Evolutionary conservation across 1,139 yeast species (phyloP).

Genomic region (Suhomyces ambrosiae): DNA sequence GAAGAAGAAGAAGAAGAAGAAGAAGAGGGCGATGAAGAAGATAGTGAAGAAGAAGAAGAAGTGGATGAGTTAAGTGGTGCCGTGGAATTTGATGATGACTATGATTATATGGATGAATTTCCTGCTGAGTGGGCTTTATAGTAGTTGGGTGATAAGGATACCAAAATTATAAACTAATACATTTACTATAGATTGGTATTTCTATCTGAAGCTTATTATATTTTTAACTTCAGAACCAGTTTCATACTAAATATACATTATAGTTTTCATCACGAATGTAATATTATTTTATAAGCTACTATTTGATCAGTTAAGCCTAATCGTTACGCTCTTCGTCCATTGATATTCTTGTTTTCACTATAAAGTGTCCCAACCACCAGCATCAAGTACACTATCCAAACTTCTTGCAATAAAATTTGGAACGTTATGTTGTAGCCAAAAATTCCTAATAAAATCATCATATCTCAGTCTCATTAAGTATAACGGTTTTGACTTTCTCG

Average conservation of each 20-base stretch:
- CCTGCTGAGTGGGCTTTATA: background rate
- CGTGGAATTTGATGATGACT: slow-evolving; percentile 2
- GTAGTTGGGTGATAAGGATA: background rate
- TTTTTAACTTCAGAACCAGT: too few species aligned
- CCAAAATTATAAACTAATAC: too few species aligned
- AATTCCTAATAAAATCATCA: slow-evolving; percentile 61
- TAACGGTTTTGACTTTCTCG: slow-evolving; percentile 73
- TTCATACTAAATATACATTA: too few species aligned
- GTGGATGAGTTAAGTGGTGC: too few species aligned
- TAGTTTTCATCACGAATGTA: too few species aligned
- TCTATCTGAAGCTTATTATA: background rate
- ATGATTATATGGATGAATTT: background rate
- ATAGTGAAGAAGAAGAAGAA: slow-evolving; percentile 1
- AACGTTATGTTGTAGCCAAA: slow-evolving; percentile 81
- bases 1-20: slow-evolving; percentile 8
- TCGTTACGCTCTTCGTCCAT: too few species aligned
- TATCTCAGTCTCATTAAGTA: slow-evolving; percentile 66
- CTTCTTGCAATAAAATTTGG: slow-evolving; percentile 78
- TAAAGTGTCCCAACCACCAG: slow-evolving; percentile 96
- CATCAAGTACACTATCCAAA: slow-evolving; percentile 75
- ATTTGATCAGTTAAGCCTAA: too few species aligned
- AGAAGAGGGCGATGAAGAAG: slow-evolving; percentile 6
- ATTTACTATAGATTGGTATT: background rate
- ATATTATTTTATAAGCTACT: background rate
- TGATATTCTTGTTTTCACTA: slow-evolving; percentile 26